These are phyloP conservation scores for Flaveria ramosissima DNA, from an alignment of 129 eudicot genomes.

Conservation along the genomic window DNA sequence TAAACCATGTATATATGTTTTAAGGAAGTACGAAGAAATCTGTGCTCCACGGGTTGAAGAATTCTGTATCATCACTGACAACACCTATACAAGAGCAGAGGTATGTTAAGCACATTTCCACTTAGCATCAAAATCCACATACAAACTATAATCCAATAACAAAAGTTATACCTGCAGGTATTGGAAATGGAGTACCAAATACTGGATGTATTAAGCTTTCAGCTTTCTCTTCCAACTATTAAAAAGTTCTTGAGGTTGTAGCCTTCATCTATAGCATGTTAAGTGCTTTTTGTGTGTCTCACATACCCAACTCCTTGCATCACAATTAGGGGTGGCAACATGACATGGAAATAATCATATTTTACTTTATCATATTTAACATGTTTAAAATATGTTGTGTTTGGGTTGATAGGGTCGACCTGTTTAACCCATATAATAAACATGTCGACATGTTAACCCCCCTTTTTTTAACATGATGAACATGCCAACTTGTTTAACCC, in stretches of 20 bases:
- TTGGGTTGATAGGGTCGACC: neutral
- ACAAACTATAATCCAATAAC: slow-evolving; percentile 5
- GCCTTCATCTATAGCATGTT: slow-evolving; percentile 3
- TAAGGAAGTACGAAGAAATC: slow-evolving; percentile 89
- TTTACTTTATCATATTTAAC: neutral
- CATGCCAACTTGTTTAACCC: neutral
- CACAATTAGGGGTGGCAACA: neutral
- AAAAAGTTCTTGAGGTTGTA: slow-evolving; percentile 81
- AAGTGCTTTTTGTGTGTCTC: neutral
- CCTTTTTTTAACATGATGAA: neutral
- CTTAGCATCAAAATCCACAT: neutral
- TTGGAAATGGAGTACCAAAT: slow-evolving; percentile 78
- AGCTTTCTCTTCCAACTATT: slow-evolving; percentile 70
- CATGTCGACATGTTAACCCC: neutral
- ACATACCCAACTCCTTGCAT: neutral
- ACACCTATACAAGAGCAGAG: slow-evolving; percentile 82
- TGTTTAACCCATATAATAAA: neutral
- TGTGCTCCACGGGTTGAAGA: slow-evolving; percentile 84
- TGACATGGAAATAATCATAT: neutral
- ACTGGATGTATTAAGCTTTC: slow-evolving; percentile 63
- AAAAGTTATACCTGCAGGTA: slow-evolving; percentile 52
- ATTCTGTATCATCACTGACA: slow-evolving; percentile 87
- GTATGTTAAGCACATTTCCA: slow-evolving; percentile 37
- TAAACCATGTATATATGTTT: neutral
- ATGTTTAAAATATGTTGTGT: neutral